Conservation (phyloP, 1,284 basidiomycete genomes). For the Microbotryum violaceum region DNA sequence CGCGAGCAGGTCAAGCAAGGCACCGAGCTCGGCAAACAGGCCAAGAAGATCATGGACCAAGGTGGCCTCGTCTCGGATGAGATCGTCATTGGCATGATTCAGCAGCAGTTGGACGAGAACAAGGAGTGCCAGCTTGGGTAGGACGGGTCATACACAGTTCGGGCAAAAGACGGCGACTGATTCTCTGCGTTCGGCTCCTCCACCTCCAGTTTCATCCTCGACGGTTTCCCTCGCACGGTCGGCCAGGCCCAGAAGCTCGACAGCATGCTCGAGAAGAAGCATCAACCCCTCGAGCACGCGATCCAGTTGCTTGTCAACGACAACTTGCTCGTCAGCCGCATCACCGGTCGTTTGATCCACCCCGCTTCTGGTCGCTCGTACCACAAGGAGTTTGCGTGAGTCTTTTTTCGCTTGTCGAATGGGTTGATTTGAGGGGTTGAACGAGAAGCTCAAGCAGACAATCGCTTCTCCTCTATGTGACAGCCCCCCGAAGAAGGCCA, state of each 20-base stretch:
- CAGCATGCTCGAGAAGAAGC: conserved; percentile 69
- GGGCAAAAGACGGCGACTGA: neutral
- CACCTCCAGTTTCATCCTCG: conserved; percentile 75
- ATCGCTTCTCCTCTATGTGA: neutral
- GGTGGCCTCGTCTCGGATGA: conserved; percentile 92
- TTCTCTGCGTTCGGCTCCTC: neutral
- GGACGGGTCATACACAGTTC: conserved; percentile 39
- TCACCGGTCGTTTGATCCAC: conserved; percentile 92
- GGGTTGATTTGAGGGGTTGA: neutral
- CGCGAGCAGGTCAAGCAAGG: conserved; percentile 85
- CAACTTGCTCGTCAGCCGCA: conserved; percentile 89
- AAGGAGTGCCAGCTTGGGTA: conserved; percentile 87
- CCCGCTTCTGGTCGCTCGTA: conserved; percentile 81
- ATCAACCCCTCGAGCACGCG: conserved; percentile 78
- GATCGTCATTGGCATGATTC: conserved; percentile 97
- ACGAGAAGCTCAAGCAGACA: neutral
- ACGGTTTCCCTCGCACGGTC: conserved; percentile 96
- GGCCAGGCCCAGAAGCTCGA: conserved; percentile 97
- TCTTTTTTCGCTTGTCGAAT: conserved; percentile 25
- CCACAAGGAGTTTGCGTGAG: conserved; percentile 90
- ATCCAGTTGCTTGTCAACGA: conserved; percentile 90
- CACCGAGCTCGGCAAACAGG: conserved; percentile 79
- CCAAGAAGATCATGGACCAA: conserved; percentile 96
- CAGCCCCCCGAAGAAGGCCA: conserved; percentile 91
- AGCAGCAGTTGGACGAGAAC: conserved; percentile 91